Percentiles rank a stretch among this genome's conserved stretches.
phyloP scores from a whole-genome alignment of 306 rosid genomes.

The Datisca glomerata region DNA sequence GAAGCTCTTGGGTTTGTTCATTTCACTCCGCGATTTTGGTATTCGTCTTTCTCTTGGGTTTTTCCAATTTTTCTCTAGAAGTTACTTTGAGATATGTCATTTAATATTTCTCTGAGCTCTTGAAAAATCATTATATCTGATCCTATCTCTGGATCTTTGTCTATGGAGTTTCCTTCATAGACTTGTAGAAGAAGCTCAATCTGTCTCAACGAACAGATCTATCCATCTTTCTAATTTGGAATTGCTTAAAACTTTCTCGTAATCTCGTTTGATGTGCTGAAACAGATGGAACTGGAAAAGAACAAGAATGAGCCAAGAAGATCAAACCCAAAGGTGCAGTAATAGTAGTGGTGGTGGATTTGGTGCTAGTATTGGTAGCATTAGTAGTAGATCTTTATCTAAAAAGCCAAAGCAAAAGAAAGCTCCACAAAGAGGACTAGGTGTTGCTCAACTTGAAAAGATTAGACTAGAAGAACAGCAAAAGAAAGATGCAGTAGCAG shows the following conservation, averaged over 20 bases:
- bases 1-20: conserved; percentile 27
- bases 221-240: conserved; percentile 10
- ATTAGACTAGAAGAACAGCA: conserved; percentile 61
- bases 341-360: conserved; percentile 14
- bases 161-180: too few species aligned
- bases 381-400: conserved; percentile 28
- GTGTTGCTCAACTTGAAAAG: conserved; percentile 85
- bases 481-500: conserved; percentile 20
- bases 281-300: conserved; percentile 36
- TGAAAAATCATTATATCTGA: background rate
- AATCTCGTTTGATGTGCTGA: conserved; percentile 3
- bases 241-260: conserved; percentile 19
- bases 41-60: conserved; percentile 7
- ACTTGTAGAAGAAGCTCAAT: background rate
- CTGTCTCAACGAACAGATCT: background rate
- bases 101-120: background rate
- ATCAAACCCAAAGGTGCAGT: conserved; percentile 26
- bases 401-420: conserved; percentile 48
- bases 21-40: conserved; percentile 19
- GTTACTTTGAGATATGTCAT: conserved; percentile 6
- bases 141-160: background rate
- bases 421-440: conserved; percentile 88
- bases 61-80: conserved; percentile 1
- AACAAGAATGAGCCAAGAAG: conserved; percentile 42
- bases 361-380: conserved; percentile 9